Evolutionary conservation across 1,284 basidiomycete genomes (phyloP), one percentile per base, ranked within the genome.

Genomic region (Microbotryum intermedium): DNA sequence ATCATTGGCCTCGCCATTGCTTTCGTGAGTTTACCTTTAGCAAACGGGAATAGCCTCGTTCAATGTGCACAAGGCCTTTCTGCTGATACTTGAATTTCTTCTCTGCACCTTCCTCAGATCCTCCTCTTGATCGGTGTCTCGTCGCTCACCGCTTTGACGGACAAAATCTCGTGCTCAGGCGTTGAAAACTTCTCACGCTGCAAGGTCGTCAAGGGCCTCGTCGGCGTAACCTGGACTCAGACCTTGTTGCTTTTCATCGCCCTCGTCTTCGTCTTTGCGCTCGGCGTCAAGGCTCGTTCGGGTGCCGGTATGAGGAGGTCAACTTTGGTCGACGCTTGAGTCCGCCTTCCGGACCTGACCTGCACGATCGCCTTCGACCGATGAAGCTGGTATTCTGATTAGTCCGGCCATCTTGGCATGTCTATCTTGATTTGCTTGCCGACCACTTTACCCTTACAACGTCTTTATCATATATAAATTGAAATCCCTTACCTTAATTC

Each of bases 81-180:
- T 34, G n/a, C 26, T 53, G 34, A 21, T n/a, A 6, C n/a, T 42
- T 20, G n/a, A 26, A 20, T 48, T 39, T 25, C 61, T 64, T 25
- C 25, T 16, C 26, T n/a, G 10, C 9, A 21, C 26, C 18, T n/a
- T 16, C 25, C n/a, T n/a, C 56, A 70, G 69, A 64, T 78, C 64
- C 72, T 78, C 29, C 74, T 73, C 73, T 57, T 77, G 44, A 76
- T 77, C 61, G 77, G 76, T 34, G 58, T 69, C 2, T 63, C 74
- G 0, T 70, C 74, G 4, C 66, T 77, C 44, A 76, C 75, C 8
- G 75, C 72, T 16, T 65, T 76, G 34, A 75, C 73, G 46, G 62
- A 70, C 67, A 70, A 60, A 50, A 68, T 74, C 28, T 29, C 46
- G 6, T 28, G n/a, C 57, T 76, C 75, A 65, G 69, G 70, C 23